These are phyloP conservation scores for Saccharomycopsis sp. DNA, from an alignment of 805 yeast genomes.

Conservation along the genomic window DNA sequence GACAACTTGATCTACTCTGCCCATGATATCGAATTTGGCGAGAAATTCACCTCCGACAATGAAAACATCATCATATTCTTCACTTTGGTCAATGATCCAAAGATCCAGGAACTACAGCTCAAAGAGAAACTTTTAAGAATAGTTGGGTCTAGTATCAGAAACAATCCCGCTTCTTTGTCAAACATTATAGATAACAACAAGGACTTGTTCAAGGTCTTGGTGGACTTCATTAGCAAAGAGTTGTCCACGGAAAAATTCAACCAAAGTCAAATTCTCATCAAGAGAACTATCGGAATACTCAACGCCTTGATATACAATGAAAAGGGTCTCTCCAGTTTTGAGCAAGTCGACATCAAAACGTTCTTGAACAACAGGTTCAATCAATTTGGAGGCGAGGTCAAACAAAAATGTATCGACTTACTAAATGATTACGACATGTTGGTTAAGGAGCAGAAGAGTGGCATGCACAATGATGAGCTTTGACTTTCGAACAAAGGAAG, in stretches of 20 bases:
- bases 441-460: background rate
- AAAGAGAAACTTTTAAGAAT: constrained; percentile 18
- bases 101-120: constrained; percentile 1
- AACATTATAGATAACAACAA: constrained; percentile 8
- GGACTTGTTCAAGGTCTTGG: constrained; percentile 2
- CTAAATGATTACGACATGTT: constrained; percentile 14
- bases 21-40: constrained; percentile 18
- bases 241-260: constrained; percentile 1
- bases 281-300: constrained; percentile 15
- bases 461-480: constrained; percentile 5
- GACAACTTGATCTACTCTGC: constrained; percentile 15
- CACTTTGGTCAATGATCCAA: constrained; percentile 10
- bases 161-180: constrained; percentile 13
- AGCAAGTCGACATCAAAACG: constrained; percentile 4
- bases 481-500: too few relatives aligned
- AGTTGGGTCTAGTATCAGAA: constrained; percentile 17
- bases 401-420: constrained; percentile 16
- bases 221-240: constrained; percentile 8
- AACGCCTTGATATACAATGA: constrained; percentile 15
- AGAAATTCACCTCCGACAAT: constrained; percentile 13
- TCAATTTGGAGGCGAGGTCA: constrained; percentile 12
- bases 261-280: constrained; percentile 14
- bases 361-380: constrained; percentile 10
- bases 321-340: constrained; percentile 13
- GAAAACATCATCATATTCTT: constrained; percentile 12